Base-by-base conservation (phyloP, 768 basidiomycete genomes). In the Russula olivacea region DNA sequence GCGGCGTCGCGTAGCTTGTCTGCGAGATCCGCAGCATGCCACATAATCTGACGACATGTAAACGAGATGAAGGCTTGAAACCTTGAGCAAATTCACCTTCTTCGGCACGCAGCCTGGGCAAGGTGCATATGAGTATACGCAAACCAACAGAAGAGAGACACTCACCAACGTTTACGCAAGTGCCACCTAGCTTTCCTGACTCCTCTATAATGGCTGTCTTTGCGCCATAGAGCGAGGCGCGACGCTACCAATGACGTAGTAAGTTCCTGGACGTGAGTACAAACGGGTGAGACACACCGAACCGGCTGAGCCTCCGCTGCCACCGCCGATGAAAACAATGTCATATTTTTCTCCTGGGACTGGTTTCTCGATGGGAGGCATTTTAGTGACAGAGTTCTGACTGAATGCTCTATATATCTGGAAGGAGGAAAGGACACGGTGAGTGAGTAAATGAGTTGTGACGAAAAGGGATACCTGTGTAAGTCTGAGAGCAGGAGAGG, bases 91-190 rank as follows among this genome's bases (percentile, higher is more conserved):
- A 28, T 76, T 53, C 55, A 85, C 93, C 80, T 97, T 99, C 78
- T 99, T 99, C 17, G 97, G 97, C 6, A 99, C 93, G 77, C 96
- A 98, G 70, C 93, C 93, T 66, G 8, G 3, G 23, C 3, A 34
- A 3, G 15, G 14, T 19, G 23, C 5, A 32, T 8, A 48, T 62
- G 11, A 63, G 54, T 45, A 8, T n/a, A 47, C n/a, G 36, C 21
- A 17, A 21, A 30, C 28, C 19, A 47, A 17, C 11, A 48, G 51
- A 48, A 32, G 14, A 53, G 28, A 30, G 5, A 36, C 40, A 79
- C 90, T 67, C 68, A 90, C 93, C 96, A 63, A 99, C 96, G 74
- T 98, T 98, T 63, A 99, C 97, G 72, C 97, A 99, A 41, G 96
- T 98, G 56, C 96, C 97, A 38, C 97, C 97, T 3, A 95, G 81